These are phyloP conservation scores for Boletus rufocinnamomeus DNA, from an alignment of 768 basidiomycete species.

Conservation along the genomic window DNA sequence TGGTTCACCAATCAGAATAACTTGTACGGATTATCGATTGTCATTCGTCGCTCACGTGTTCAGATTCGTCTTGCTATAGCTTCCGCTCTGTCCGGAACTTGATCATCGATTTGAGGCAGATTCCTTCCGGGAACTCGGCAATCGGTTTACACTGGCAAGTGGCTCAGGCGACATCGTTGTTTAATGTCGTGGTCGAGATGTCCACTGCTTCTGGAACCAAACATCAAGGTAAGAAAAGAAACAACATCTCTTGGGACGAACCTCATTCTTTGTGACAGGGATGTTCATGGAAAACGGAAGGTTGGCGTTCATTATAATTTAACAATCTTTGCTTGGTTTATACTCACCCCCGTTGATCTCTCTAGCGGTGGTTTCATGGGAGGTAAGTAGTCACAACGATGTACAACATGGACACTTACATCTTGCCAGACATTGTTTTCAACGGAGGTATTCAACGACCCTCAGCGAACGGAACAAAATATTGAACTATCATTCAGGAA, in stretches of 20 bases:
- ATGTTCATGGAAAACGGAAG: constrained; percentile 82
- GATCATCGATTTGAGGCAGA: constrained; percentile 63
- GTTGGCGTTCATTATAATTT: constrained; percentile 16
- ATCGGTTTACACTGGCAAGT: constrained; percentile 87
- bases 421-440: constrained; percentile 39
- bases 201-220: constrained; percentile 59
- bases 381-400: constrained; percentile 42
- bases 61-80: constrained; percentile 34
- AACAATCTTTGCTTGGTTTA: neutral
- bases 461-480: neutral
- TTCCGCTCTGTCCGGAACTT: constrained; percentile 76
- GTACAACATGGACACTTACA: neutral
- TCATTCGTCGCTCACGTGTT: neutral
- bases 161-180: constrained; percentile 70
- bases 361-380: constrained; percentile 49
- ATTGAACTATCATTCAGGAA: constrained; percentile 25
- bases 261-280: constrained; percentile 22
- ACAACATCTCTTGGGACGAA: neutral
- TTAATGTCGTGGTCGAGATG: constrained; percentile 73
- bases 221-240: constrained; percentile 58
- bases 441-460: constrained; percentile 37
- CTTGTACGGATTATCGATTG: constrained; percentile 15
- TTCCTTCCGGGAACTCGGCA: constrained; percentile 52
- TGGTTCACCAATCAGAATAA: constrained; percentile 30
- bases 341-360: neutral